Conservation (phyloP, 768 basidiomycete genomes). For the Collybia sp. region DNA sequence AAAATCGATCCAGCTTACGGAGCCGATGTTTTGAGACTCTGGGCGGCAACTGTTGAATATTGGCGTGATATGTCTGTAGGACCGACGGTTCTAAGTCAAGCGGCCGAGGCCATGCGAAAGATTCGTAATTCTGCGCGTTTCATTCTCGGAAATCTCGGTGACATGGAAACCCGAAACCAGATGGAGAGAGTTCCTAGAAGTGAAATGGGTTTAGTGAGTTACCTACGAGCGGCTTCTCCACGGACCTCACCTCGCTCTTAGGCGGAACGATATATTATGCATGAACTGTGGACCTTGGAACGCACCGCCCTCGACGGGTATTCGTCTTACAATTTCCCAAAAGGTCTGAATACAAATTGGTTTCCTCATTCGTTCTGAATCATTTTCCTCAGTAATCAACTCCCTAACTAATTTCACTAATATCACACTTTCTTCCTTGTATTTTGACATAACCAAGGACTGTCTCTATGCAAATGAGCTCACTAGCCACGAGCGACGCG, state of each 20-base stretch:
- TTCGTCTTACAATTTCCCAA: slow-evolving; percentile 70
- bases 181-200: slow-evolving; percentile 33
- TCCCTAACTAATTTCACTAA: slow-evolving; percentile 76
- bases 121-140: slow-evolving; percentile 86
- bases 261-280: slow-evolving; percentile 85
- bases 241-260: slow-evolving; percentile 20
- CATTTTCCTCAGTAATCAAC: slow-evolving; percentile 50
- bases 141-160: slow-evolving; percentile 73
- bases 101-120: slow-evolving; percentile 73
- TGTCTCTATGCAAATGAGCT: slow-evolving; percentile 70
- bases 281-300: slow-evolving; percentile 76
- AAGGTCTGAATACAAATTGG: slow-evolving; percentile 43
- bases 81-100: slow-evolving; percentile 67
- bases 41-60: slow-evolving; percentile 91
- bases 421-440: slow-evolving; percentile 81
- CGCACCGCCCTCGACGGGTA: slow-evolving; percentile 65
- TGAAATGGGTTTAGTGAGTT: slow-evolving; percentile 62
- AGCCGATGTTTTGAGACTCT: slow-evolving; percentile 80
- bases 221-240: neutral
- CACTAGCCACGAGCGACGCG: slow-evolving; percentile 49
- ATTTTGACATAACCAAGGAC: slow-evolving; percentile 92
- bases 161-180: slow-evolving; percentile 20
- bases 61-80: slow-evolving; percentile 87
- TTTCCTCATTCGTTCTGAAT: neutral
- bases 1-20: slow-evolving; percentile 79